Base-by-base conservation (phyloP, 106 monocot species). In the Gastrodia elata region DNA sequence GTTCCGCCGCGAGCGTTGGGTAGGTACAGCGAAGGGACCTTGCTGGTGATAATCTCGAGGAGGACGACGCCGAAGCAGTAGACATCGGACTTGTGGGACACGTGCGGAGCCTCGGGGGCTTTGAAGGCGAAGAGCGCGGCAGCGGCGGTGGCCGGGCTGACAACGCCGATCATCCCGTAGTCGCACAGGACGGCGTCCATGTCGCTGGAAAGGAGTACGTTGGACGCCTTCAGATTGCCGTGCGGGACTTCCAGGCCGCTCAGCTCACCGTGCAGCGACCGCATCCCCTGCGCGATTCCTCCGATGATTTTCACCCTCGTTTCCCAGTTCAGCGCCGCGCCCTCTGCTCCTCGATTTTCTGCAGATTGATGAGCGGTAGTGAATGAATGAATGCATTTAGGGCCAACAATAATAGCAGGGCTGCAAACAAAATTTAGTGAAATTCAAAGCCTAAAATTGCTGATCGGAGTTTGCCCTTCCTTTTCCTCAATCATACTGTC, bases 211-310 rank as follows among this genome's bases (percentile, higher is more conserved):
- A 88, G 72, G 71, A 88, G 80, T 39, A 88, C 52, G 77, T 88
- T 88, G 68, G 76, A 72, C 69, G 85, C 80, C 68, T 85, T 88
- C 33, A 88, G 80, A 83, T 88, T 88, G 20, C 80, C 88, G 24
- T 88, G 85, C 38, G 85, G 88, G 16, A 85, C 59, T 35, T 80
- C 83, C 38, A 58, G 3, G 32, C 39, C 6, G 52, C 75, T 55
- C 8, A 88, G 77, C 75, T 88, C 80, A 20, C 77, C 26, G 70
- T 88, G 88, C 59, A 88, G 75, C 75, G 72, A 73, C 24, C 72
- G 48, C 75, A 85, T 73, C 6, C 80, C 85, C 0, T 72, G 67
- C 11, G 70, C 77, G 38, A 88, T 64, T 11, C 85, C 88, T n/a
- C 58, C 36, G 28, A 85, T 70, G 73, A 88, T 88, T 42, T 76